Conservation (phyloP, 2,329 filamentous ascomycete species). For the Arthroderma sp. region DNA sequence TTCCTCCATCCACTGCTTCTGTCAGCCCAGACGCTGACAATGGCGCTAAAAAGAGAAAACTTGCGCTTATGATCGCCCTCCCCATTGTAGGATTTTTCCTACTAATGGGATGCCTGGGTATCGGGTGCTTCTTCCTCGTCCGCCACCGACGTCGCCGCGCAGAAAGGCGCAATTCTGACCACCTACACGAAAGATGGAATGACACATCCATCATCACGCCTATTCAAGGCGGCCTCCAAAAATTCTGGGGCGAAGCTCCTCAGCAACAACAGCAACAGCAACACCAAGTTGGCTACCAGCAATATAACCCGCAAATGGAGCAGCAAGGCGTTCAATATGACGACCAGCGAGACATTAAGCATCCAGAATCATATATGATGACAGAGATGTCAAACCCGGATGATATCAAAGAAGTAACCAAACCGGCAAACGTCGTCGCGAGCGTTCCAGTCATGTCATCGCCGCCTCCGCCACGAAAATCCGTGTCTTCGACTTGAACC, state of each 20-base stretch:
- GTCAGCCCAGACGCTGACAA: conserved; percentile 14
- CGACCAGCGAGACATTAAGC: conserved; percentile 9
- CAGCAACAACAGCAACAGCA: conserved; percentile 1
- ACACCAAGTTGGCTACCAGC: conserved; percentile 1
- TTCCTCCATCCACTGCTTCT: conserved; percentile 20
- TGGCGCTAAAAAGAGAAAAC: conserved; percentile 10
- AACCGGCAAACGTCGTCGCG: conserved; percentile 2
- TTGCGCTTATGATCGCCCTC: conserved; percentile 30
- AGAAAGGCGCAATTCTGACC: conserved; percentile 14
- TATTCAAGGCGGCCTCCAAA: conserved; percentile 10
- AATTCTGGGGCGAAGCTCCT: conserved; percentile 14
- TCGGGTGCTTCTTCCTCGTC: conserved; percentile 31
- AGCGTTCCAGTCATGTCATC: conserved; percentile 10
- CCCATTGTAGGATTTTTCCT: conserved; percentile 32
- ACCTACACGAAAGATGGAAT: conserved; percentile 24
- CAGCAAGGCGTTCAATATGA: conserved; percentile 1
- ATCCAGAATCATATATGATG: conserved; percentile 10
- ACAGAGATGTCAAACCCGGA: not conserved
- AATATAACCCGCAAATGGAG: conserved; percentile 1
- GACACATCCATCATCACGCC: conserved; percentile 21
- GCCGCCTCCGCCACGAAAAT: conserved; percentile 7
- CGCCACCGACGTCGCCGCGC: conserved; percentile 26
- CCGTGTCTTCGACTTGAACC: conserved; percentile 1
- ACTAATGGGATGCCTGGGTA: conserved; percentile 18
- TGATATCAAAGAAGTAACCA: conserved; percentile 3